Evolutionary conservation across 495 filamentous ascomycete species (phyloP), one percentile per base, ranked within the genome.

Genomic region (Hyaloscypha variabilis): DNA sequence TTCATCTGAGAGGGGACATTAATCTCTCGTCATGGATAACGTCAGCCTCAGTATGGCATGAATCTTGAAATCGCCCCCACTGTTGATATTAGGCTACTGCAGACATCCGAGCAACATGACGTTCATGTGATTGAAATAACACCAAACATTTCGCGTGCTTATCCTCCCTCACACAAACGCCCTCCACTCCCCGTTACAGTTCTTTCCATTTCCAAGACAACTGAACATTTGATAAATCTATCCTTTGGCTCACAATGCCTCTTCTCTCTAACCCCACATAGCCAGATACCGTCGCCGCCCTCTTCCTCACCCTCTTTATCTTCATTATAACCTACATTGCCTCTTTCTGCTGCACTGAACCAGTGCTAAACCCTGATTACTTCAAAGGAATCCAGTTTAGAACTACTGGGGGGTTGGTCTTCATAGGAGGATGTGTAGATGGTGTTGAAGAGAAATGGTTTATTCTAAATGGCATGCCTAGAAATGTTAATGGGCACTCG

Each of bases 1-100:
- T 56, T 56, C 26, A 25, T 56, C 53, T 56, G 53, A 26, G 53
- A 30, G 26, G 53, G 21, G 23, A 56, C 53, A 56, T 51, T 51
- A 51, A 51, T 51, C 49, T 51, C 49, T 24, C 49, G 6, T 51
- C 49, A 51, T n/a, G n/a, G n/a, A n/a, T n/a, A n/a, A n/a, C n/a
- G n/a, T n/a, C n/a, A n/a, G n/a, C n/a, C n/a, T n/a, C n/a, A n/a
- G n/a, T n/a, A n/a, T n/a, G n/a, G n/a, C n/a, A n/a, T n/a, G n/a
- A n/a, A n/a, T n/a, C n/a, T n/a, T n/a, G n/a, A n/a, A n/a, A n/a
- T n/a, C n/a, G n/a, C n/a, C n/a, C n/a, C n/a, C n/a, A n/a, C n/a
- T n/a, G n/a, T n/a, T n/a, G n/a, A n/a, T n/a, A n/a, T n/a, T n/a
- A n/a, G n/a, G n/a, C n/a, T n/a, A n/a, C n/a, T n/a, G n/a, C n/a